These are phyloP conservation scores for Trebouxiophyceae sp. DNA, from an alignment of 163 green algal genomes.

Conservation along the genomic window DNA sequence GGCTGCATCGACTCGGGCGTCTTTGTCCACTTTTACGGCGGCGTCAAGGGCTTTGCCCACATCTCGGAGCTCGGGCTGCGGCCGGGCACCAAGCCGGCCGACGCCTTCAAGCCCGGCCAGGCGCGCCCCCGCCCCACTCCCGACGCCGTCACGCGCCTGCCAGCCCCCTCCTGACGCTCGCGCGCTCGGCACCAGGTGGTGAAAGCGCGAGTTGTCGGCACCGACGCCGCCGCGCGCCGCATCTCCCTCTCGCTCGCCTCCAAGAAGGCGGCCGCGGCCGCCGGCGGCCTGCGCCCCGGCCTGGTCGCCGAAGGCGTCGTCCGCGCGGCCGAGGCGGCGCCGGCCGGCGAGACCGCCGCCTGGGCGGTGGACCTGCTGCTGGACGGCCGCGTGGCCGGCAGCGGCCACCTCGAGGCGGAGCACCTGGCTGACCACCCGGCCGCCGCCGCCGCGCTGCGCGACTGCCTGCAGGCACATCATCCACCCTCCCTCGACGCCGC, in stretches of 20 bases:
- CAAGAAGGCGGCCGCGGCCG: no score
- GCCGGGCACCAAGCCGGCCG: slow-evolving; percentile 33
- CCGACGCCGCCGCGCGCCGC: no score
- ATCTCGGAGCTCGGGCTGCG: slow-evolving; percentile 58
- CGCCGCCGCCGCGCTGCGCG: slow-evolving; percentile 37
- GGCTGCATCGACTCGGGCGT: slow-evolving; percentile 69
- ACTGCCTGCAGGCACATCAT: slow-evolving; percentile 21
- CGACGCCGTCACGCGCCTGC: no score
- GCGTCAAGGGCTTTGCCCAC: slow-evolving; percentile 59
- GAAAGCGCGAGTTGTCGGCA: no score
- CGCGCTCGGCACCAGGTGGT: no score
- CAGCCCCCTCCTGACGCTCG: no score
- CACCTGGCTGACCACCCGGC: slow-evolving; percentile 81
- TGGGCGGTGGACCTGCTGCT: slow-evolving; percentile 1
- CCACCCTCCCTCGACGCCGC: no score
- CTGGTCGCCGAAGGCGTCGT: no score
- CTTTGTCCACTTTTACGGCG: slow-evolving; percentile 85
- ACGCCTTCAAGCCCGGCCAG: slow-evolving; percentile 56
- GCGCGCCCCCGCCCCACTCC: slow-evolving; percentile 4
- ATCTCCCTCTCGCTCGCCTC: not conserved
- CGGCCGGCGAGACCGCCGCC: no score
- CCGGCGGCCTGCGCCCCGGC: no score
- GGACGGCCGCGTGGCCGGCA: slow-evolving; percentile 1
- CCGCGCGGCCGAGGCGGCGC: no score
- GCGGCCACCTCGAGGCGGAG: slow-evolving; percentile 39